phyloP scores from a whole-genome alignment of 768 basidiomycete species.

The Phanerochaete carnosa region DNA sequence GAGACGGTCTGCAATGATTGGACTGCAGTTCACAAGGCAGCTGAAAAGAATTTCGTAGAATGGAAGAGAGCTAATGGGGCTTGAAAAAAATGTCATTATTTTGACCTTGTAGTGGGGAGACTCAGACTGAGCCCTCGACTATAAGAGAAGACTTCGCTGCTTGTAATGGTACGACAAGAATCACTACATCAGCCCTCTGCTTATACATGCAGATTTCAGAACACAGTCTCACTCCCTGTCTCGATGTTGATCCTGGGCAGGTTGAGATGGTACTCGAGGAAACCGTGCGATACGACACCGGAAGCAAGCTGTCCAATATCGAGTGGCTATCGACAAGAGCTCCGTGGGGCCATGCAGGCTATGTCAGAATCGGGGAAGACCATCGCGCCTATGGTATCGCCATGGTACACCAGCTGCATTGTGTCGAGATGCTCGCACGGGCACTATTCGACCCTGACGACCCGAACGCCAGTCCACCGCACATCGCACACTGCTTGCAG shows the following conservation, averaged over 20 bases:
- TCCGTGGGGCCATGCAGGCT: background rate
- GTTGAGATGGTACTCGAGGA: slow-evolving; percentile 11
- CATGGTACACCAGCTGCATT: slow-evolving; percentile 17
- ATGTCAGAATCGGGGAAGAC: slow-evolving; percentile 8
- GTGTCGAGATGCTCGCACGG: slow-evolving; percentile 1
- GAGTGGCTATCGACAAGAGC: background rate
- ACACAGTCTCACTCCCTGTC: background rate
- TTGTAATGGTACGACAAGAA: background rate
- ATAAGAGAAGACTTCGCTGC: background rate
- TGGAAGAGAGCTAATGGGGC: no score
- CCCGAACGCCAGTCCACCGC: background rate
- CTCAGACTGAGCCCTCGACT: background rate
- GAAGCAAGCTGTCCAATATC: background rate
- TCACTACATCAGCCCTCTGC: background rate
- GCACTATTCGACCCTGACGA: background rate
- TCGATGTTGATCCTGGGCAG: background rate
- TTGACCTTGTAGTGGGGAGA: no score
- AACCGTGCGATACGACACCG: slow-evolving; percentile 1
- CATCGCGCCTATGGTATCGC: slow-evolving; percentile 11
- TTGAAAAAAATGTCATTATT: no score
- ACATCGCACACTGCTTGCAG: slow-evolving; percentile 18
- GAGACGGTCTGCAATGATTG: background rate
- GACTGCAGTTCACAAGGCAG: background rate
- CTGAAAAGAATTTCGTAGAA: background rate
- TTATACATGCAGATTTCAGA: background rate